Evolutionary conservation across 2,329 filamentous ascomycete species (phyloP).

Genomic region (Penicillium palitans): DNA sequence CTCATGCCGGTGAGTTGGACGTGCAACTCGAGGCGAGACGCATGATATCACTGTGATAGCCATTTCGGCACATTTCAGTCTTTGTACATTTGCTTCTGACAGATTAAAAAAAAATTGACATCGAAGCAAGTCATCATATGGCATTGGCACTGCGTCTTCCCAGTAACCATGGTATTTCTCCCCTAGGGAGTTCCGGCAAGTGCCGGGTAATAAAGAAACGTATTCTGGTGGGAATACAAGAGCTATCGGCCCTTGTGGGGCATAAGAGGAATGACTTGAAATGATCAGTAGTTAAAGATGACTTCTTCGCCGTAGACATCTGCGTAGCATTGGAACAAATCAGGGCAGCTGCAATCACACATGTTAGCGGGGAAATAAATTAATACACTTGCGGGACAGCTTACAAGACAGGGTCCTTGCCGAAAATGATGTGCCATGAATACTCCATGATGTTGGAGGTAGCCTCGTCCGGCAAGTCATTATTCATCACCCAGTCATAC

Average conservation of each 20-base stretch:
- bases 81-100: conserved; percentile 20
- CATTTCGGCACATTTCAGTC: neutral
- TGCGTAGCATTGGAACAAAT: conserved; percentile 27
- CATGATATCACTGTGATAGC: neutral
- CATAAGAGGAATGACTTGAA: neutral
- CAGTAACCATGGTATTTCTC: conserved; percentile 7
- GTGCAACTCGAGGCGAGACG: neutral
- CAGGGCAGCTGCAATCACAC: conserved; percentile 22
- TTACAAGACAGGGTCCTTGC: conserved; percentile 39
- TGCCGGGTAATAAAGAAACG: neutral
- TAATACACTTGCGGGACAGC: conserved; percentile 9
- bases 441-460: conserved; percentile 63
- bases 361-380: conserved; percentile 6
- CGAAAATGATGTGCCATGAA: conserved; percentile 60
- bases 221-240: conserved; percentile 1
- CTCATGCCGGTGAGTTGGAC: neutral
- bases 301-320: conserved; percentile 30
- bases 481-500: conserved; percentile 59
- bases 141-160: conserved; percentile 16
- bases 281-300: conserved; percentile 10
- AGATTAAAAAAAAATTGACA: conserved; percentile 17
- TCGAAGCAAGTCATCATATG: conserved; percentile 27
- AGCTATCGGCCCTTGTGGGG: neutral
- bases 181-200: conserved; percentile 1
- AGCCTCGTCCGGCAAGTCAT: conserved; percentile 53